phyloP scores from a whole-genome alignment of 768 basidiomycete genomes.

The Mycena rosella region DNA sequence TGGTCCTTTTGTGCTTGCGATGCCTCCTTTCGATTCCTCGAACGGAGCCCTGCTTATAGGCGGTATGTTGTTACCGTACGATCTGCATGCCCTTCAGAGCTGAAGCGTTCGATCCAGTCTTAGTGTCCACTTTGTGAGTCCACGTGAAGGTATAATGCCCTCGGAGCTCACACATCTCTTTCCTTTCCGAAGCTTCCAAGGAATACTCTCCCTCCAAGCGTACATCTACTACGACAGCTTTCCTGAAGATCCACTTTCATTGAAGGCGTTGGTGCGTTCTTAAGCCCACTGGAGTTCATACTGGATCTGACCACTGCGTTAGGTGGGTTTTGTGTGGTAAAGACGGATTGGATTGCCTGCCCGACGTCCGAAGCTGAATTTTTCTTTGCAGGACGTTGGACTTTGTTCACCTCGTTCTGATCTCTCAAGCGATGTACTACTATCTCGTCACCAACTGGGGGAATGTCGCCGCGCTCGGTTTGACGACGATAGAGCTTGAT shows the following conservation, averaged over 20 bases:
- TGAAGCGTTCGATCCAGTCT: neutral
- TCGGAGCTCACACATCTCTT: neutral
- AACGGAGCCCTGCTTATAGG: constrained; percentile 11
- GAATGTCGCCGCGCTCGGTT: constrained; percentile 9
- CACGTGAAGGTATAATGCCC: neutral
- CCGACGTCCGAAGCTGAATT: neutral
- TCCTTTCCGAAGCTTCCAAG: constrained; percentile 15
- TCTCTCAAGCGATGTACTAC: constrained; percentile 9
- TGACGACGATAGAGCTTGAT: neutral
- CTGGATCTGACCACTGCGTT: neutral
- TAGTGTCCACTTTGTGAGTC: neutral
- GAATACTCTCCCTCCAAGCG: constrained; percentile 13
- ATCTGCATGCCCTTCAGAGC: neutral
- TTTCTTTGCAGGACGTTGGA: constrained; percentile 4
- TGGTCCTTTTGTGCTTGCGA: constrained; percentile 11
- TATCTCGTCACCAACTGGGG: constrained; percentile 15
- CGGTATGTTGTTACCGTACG: constrained; percentile 7
- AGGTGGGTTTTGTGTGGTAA: constrained; percentile 8
- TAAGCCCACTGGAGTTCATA: neutral
- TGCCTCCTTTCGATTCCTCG: neutral
- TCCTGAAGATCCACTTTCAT: neutral
- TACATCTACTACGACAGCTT: constrained; percentile 14
- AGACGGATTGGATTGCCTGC: neutral
- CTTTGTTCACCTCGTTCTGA: constrained; percentile 8
- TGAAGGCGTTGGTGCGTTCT: constrained; percentile 9